Evolutionary conservation across 768 basidiomycete species (phyloP), one percentile per base, ranked within the genome.

Genomic region (Agrocybe chaxingu): DNA sequence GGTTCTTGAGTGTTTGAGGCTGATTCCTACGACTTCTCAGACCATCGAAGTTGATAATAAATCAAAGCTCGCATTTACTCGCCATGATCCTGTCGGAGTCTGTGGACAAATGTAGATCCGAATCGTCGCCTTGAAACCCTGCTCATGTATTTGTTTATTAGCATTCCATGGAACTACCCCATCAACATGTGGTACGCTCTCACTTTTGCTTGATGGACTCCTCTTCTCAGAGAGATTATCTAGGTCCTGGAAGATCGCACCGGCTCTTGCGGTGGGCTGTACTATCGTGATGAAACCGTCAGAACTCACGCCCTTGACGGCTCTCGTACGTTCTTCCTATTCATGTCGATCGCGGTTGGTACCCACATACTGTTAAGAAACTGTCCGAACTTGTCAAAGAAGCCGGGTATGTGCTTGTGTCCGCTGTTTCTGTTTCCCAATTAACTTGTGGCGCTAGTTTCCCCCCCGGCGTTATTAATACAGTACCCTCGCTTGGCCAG

Each of bases 221-320:
- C 18, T 45, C 42, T 32, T 29, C 46, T 46, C 37, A 52, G 42
- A 37, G 12, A 37, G 13, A 40, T 36, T 49, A 47, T 48, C 33
- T 47, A 87, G 85, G 83, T 70, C 85, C 24, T 95, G 93, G 93
- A 97, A 98, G 70, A 81, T 96, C 41, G 93, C 89, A 8, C 95
- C 93, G 7, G 92, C 94, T 10, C 79, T 98, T 49, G 92, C 94
- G 7, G 82, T 83, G 47, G 93, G 95, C 33, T 95, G 92, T 70
- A 92, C 91, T 18, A 86, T 96, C 62, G 87, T 98, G 60, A 89
- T 98, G 85, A 98, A 97, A 67, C 92, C 94, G 2, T 93, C 89
- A 10, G 92, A 95, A 67, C 64, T 92, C 47, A 91, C 88, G 1
- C 90, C 91, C 8, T 73, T 94, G 43, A 89, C 91, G 19, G 90